These are phyloP conservation scores for Geotrichum ghanense DNA, from an alignment of 805 yeast species.

Conservation along the genomic window DNA sequence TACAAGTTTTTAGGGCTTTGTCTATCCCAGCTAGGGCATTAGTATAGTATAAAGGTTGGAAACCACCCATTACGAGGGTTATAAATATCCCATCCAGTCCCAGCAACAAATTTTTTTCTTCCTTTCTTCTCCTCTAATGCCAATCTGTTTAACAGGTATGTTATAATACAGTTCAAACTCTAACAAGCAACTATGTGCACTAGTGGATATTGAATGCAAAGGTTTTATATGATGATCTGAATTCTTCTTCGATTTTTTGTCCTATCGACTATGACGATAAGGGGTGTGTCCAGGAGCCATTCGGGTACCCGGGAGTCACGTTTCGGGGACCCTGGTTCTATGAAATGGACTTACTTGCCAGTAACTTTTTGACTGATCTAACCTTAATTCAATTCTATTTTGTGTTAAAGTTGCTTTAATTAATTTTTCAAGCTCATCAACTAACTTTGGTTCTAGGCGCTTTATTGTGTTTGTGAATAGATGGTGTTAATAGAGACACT, in stretches of 20 bases:
- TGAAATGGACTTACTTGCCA: conserved; percentile 1
- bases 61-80: too few relatives aligned
- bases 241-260: conserved; percentile 2
- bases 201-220: too few relatives aligned
- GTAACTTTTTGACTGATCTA: background rate
- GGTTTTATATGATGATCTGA: background rate
- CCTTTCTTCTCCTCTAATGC: too few relatives aligned
- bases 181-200: too few relatives aligned
- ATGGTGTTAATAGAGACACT: background rate
- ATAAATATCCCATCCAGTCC: too few relatives aligned
- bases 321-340: background rate
- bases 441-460: background rate
- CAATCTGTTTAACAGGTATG: too few relatives aligned
- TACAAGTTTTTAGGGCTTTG: too few relatives aligned
- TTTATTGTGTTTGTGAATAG: background rate
- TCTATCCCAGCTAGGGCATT: too few relatives aligned
- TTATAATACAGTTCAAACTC: too few relatives aligned
- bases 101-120: too few relatives aligned
- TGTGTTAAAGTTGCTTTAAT: too few relatives aligned
- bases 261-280: conserved; percentile 1
- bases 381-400: background rate
- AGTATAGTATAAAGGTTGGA: too few relatives aligned
- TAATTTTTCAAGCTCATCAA: background rate
- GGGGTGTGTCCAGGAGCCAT: conserved; percentile 1
- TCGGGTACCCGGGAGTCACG: background rate